Base-by-base conservation (phyloP, 331 rosid genomes). In the Arachis monticola region DNA sequence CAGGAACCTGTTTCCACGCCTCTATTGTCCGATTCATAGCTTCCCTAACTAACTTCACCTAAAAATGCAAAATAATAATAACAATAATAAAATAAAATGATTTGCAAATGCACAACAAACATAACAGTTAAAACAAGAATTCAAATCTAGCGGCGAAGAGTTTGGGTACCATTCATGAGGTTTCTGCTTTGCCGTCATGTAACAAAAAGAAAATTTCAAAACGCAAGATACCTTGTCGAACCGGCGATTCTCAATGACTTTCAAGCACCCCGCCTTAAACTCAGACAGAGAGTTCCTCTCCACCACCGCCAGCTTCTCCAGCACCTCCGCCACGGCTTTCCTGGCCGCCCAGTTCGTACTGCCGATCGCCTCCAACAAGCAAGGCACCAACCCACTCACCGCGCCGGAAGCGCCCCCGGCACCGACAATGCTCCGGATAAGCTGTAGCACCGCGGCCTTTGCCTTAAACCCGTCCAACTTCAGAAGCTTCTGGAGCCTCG, bases 11-110 rank as follows among this genome's bases (percentile, higher is more conserved):
- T 78, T 85, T 87, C 97, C 97, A 91, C 1, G 87, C 88, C 56
- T 89, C 93, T 81, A 86, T 42, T 89, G 83, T 79, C 76, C 85
- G 91, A 84, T 75, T 88, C 93, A 89, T 89, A 55, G 83, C 89
- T 83, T 89, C 96, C 64, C 97, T 82, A 22, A 87, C 93, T 44
- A 70, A 83, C 85, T 91, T 91, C 69, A 91, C 97, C 97, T 91
- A 11, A 51, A 12, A 12, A 50, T 10, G 22, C 50, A 46, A 46
- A 46, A 45, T 2, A 45, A 45, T 5, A 45, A 5, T 5, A 51
- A 51, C 3, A 11, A 51, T 1, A 11, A 0, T 1, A 3, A 3
- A 9, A 5, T 22, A 30, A 40, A 22, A 58, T 14, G n/a, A 66
- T 41, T 50, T 64, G 48, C 62, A 67, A 31, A 66, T 56, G 48